phyloP scores from a whole-genome alignment of 2,329 filamentous ascomycete species.

The Shiraia sp. region DNA sequence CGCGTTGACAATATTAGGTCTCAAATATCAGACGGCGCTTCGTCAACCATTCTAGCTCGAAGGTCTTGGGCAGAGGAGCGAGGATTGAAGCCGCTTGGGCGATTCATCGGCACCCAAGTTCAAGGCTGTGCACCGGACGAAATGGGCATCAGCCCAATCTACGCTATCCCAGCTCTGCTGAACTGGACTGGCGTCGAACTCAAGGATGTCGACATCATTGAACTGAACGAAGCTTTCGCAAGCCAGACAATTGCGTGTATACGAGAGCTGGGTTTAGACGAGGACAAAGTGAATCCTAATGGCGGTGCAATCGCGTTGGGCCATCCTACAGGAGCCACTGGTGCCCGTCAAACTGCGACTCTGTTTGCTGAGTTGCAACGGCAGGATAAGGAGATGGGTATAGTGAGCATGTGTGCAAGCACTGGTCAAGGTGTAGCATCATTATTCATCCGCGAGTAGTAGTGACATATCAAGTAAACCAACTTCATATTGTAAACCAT shows the following conservation, averaged over 20 bases:
- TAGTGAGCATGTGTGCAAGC: constrained; percentile 79
- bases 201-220: constrained; percentile 83
- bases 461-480: neutral
- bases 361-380: constrained; percentile 70
- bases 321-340: constrained; percentile 77
- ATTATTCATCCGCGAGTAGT: constrained; percentile 32
- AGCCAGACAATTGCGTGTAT: constrained; percentile 95
- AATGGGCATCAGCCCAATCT: constrained; percentile 88
- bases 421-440: constrained; percentile 39
- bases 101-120: constrained; percentile 91
- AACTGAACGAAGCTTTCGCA: constrained; percentile 96
- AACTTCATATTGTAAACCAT: neutral
- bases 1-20: too few relatives aligned
- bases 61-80: constrained; percentile 84
- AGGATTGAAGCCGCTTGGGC: constrained; percentile 86
- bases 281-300: constrained; percentile 76
- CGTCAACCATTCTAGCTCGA: constrained; percentile 88
- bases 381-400: constrained; percentile 73
- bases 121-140: constrained; percentile 87
- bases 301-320: constrained; percentile 83
- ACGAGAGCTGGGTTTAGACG: constrained; percentile 65
- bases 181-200: constrained; percentile 74
- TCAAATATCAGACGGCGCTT: constrained; percentile 92
- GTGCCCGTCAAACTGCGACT: constrained; percentile 80
- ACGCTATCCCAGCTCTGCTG: constrained; percentile 78